phyloP scores from a whole-genome alignment of 2,329 filamentous ascomycete species.

The Orbilia brochopaga region DNA sequence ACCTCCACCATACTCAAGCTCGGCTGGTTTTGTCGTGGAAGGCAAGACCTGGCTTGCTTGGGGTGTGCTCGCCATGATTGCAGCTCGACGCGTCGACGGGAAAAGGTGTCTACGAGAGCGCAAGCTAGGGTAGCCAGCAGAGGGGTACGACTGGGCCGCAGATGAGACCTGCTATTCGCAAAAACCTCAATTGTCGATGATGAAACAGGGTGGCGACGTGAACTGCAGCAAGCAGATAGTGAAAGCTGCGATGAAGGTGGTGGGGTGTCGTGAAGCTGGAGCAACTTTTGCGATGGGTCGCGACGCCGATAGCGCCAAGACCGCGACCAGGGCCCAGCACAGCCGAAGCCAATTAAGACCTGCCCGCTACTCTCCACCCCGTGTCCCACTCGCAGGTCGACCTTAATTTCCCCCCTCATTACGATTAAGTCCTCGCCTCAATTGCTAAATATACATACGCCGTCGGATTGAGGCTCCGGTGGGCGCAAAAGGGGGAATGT shows the following conservation, averaged over 20 bases:
- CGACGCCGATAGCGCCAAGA: constrained; percentile 26
- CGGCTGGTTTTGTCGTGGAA: constrained; percentile 46
- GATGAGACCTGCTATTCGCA: constrained; percentile 17
- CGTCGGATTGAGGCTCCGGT: constrained; percentile 9
- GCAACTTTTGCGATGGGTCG: constrained; percentile 43
- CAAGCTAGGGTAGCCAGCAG: background rate
- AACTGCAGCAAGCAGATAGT: background rate
- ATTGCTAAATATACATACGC: background rate
- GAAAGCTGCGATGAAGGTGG: constrained; percentile 10
- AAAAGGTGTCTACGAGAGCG: background rate
- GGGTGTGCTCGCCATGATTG: constrained; percentile 49
- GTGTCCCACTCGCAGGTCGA: constrained; percentile 17
- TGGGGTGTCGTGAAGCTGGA: constrained; percentile 6
- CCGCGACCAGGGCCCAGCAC: constrained; percentile 20
- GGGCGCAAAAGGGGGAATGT: constrained; percentile 38
- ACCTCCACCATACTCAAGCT: constrained; percentile 50
- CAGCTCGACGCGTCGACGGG: constrained; percentile 39
- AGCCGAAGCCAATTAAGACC: constrained; percentile 47
- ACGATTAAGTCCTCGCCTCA: constrained; percentile 2
- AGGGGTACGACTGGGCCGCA: background rate
- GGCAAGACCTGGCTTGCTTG: constrained; percentile 40
- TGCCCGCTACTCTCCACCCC: constrained; percentile 18
- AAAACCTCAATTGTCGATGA: background rate
- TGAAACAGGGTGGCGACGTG: constrained; percentile 6
- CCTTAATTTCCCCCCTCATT: constrained; percentile 39